Percentiles rank a stretch among this genome's conserved stretches.
phyloP scores from a whole-genome alignment of 805 yeast species.

The Wickerhamiella lipophila region DNA sequence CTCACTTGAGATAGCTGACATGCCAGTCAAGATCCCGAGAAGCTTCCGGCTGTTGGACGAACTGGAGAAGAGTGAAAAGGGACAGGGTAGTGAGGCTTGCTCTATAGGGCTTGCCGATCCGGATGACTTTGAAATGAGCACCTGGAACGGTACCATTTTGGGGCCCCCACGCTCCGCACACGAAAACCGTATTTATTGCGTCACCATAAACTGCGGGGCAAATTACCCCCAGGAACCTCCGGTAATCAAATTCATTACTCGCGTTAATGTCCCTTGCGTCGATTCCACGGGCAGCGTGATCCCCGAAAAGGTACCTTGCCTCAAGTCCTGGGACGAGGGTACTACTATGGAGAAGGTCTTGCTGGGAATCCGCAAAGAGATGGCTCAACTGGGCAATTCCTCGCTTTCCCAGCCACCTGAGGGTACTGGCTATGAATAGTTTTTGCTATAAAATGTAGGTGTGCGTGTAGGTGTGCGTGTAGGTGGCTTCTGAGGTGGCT shows the following conservation, averaged over 20 bases:
- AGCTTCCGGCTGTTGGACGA: conserved; percentile 91
- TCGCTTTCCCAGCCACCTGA: conserved; percentile 85
- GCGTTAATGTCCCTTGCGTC: conserved; percentile 88
- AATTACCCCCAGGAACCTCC: conserved; percentile 88
- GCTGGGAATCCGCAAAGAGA: conserved; percentile 67
- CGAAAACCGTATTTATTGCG: conserved; percentile 83
- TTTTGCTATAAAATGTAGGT: neutral
- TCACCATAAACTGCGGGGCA: conserved; percentile 69
- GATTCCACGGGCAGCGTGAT: conserved; percentile 46
- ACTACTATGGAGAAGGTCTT: conserved; percentile 88
- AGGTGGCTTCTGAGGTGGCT: too few relatives aligned
- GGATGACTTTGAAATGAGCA: conserved; percentile 84
- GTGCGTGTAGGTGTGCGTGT: too few relatives aligned
- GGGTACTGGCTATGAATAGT: conserved; percentile 47
- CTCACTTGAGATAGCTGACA: neutral
- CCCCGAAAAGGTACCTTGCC: conserved; percentile 44
- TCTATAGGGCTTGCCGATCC: conserved; percentile 86
- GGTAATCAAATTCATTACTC: conserved; percentile 60
- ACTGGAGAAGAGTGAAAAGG: conserved; percentile 95
- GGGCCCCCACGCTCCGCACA: conserved; percentile 92
- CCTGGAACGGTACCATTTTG: conserved; percentile 95
- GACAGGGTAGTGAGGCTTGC: conserved; percentile 91
- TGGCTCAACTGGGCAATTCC: conserved; percentile 75
- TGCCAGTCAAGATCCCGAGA: conserved; percentile 46
- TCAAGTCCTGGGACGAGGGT: conserved; percentile 77